phyloP scores from a whole-genome alignment of 2,329 filamentous ascomycete species.

The Acephala macrosclerotiorum region DNA sequence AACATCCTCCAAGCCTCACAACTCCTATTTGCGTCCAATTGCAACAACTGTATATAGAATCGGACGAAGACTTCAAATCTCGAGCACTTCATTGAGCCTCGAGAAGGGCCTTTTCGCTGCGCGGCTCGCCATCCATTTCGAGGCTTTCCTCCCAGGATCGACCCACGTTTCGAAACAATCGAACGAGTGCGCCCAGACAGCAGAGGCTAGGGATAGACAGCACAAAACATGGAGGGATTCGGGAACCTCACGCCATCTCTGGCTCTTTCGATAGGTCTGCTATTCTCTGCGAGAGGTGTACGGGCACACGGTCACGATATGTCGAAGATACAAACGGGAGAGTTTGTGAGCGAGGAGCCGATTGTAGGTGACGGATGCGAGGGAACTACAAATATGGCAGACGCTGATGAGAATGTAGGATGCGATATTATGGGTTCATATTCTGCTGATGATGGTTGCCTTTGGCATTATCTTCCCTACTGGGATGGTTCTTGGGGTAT shows the following conservation, averaged over 20 bases:
- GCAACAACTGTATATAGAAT: neutral
- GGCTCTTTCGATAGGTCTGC: conserved; percentile 19
- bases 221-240: conserved; percentile 27
- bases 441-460: conserved; percentile 83
- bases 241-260: conserved; percentile 24
- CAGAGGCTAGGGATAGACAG: neutral
- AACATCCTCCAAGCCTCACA: neutral
- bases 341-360: conserved; percentile 74
- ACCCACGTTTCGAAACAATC: conserved; percentile 17
- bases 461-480: conserved; percentile 93
- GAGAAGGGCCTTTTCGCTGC: conserved; percentile 14
- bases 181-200: conserved; percentile 15
- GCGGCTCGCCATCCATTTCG: conserved; percentile 5
- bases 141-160: neutral
- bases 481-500: conserved; percentile 93
- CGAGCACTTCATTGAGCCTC: conserved; percentile 10
- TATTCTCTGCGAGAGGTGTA: conserved; percentile 30
- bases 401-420: conserved; percentile 62
- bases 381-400: neutral
- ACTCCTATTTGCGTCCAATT: neutral
- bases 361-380: conserved; percentile 59
- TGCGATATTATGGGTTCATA: conserved; percentile 90
- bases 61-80: neutral
- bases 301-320: conserved; percentile 52
- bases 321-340: conserved; percentile 70